A percentile compares a stretch with the other conserved stretches of the same genome.
Conservation (phyloP, 495 filamentous ascomycete species). For the Sordaria brevicollis region DNA sequence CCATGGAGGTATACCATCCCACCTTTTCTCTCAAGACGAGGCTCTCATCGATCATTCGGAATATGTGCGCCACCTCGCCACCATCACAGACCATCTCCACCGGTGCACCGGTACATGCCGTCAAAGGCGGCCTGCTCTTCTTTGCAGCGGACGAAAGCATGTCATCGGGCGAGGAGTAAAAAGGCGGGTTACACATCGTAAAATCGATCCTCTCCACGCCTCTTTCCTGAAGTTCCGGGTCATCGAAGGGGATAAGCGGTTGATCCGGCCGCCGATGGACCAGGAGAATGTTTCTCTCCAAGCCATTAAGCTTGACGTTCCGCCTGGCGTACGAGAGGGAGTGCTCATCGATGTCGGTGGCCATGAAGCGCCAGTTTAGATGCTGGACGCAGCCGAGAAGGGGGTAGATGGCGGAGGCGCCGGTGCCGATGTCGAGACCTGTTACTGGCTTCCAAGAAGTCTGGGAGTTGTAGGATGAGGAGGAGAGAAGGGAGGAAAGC, state of each 20-base stretch:
- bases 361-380: slow-evolving; percentile 59
- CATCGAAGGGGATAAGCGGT: slow-evolving; percentile 51
- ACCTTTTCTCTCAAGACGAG: slow-evolving; percentile 47
- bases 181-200: slow-evolving; percentile 90
- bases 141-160: slow-evolving; percentile 51
- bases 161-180: slow-evolving; percentile 66
- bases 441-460: neutral
- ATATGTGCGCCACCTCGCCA: slow-evolving; percentile 74
- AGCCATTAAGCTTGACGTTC: slow-evolving; percentile 54
- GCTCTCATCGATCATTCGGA: slow-evolving; percentile 66
- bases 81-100: slow-evolving; percentile 82
- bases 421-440: slow-evolving; percentile 86
- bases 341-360: slow-evolving; percentile 73
- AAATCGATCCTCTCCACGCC: slow-evolving; percentile 52
- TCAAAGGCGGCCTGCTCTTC: slow-evolving; percentile 60
- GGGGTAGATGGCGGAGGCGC: slow-evolving; percentile 85
- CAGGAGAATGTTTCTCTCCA: slow-evolving; percentile 56
- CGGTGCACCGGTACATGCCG: slow-evolving; percentile 70
- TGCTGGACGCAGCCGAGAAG: slow-evolving; percentile 65
- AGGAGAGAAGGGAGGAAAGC: slow-evolving; percentile 79
- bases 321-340: slow-evolving; percentile 52
- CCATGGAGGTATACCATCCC: slow-evolving; percentile 86
- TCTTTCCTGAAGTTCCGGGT: slow-evolving; percentile 33
- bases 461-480: slow-evolving; percentile 45
- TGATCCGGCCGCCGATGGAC: slow-evolving; percentile 39